Conservation (phyloP, 495 filamentous ascomycete genomes). For the Xylaria venustula region DNA sequence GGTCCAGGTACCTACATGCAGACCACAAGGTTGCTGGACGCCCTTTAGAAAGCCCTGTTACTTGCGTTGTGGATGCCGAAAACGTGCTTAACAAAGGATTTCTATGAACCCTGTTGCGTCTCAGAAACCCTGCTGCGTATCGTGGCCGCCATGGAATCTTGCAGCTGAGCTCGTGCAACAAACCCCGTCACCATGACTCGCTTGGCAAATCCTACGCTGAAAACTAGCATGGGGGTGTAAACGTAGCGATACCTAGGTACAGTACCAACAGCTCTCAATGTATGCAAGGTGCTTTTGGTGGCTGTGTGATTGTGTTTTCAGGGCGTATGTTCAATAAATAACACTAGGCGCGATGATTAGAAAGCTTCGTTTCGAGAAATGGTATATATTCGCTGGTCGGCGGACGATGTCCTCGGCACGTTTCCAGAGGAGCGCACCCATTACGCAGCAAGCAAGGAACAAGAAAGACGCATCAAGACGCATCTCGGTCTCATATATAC, state of each 20-base stretch:
- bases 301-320: conserved; percentile 5
- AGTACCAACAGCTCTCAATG: not conserved
- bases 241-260: not conserved
- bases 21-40: no score
- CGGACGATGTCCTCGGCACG: not conserved
- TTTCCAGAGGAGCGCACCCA: not conserved
- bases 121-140: conserved; percentile 8
- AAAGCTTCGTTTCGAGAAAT: conserved; percentile 13
- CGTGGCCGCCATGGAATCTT: conserved; percentile 9
- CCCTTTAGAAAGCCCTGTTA: no score
- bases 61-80: not conserved
- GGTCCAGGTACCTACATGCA: not conserved
- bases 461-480: not conserved
- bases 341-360: conserved; percentile 11
- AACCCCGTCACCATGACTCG: not conserved
- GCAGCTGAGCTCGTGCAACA: conserved; percentile 13
- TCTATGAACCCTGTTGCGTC: not conserved
- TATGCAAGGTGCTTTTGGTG: conserved; percentile 14
- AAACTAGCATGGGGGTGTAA: not conserved
- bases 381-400: conserved; percentile 1
- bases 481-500: not conserved
- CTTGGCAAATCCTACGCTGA: conserved; percentile 17
- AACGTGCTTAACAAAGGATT: conserved; percentile 13
- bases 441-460: not conserved
- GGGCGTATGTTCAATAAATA: conserved; percentile 11